phyloP scores from a whole-genome alignment of 805 yeast genomes.

The Maudiozyma serrabonitensis region DNA sequence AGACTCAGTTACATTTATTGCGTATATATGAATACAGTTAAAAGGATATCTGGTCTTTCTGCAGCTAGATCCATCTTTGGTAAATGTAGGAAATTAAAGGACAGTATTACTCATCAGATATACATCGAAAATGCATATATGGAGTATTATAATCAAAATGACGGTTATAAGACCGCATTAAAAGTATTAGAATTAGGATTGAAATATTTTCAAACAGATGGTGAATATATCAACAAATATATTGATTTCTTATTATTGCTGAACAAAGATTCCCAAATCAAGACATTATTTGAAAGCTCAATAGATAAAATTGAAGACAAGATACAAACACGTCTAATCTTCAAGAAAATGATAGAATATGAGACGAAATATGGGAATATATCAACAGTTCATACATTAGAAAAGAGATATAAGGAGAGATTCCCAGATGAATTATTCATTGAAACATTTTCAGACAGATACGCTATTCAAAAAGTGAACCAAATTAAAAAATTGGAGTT shows the following conservation, averaged over 20 bases:
- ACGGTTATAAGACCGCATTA: constrained; percentile 57
- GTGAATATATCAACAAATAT: constrained; percentile 58
- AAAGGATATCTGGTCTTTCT: constrained; percentile 55
- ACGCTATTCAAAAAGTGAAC: constrained; percentile 29
- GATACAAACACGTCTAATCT: constrained; percentile 37
- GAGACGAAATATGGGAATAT: constrained; percentile 66
- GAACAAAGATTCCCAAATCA: constrained; percentile 64
- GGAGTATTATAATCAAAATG: constrained; percentile 54
- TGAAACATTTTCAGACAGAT: constrained; percentile 31
- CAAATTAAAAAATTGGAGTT: constrained; percentile 25
- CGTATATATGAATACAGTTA: constrained; percentile 59
- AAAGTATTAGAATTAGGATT: constrained; percentile 74
- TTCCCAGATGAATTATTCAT: constrained; percentile 50
- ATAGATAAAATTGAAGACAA: constrained; percentile 36
- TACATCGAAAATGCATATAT: constrained; percentile 74
- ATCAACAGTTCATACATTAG: constrained; percentile 55
- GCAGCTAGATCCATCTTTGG: constrained; percentile 69
- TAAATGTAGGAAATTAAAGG: constrained; percentile 51
- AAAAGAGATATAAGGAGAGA: constrained; percentile 50
- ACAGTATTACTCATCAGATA: constrained; percentile 56
- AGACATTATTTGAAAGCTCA: constrained; percentile 74
- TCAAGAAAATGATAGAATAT: constrained; percentile 51
- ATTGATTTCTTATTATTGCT: constrained; percentile 59
- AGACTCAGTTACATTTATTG: constrained; percentile 55
- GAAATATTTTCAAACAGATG: constrained; percentile 43